Evolutionary conservation across 1,139 yeast species (phyloP), one percentile per base, ranked within the genome.

Genomic region (Pichia sp.): DNA sequence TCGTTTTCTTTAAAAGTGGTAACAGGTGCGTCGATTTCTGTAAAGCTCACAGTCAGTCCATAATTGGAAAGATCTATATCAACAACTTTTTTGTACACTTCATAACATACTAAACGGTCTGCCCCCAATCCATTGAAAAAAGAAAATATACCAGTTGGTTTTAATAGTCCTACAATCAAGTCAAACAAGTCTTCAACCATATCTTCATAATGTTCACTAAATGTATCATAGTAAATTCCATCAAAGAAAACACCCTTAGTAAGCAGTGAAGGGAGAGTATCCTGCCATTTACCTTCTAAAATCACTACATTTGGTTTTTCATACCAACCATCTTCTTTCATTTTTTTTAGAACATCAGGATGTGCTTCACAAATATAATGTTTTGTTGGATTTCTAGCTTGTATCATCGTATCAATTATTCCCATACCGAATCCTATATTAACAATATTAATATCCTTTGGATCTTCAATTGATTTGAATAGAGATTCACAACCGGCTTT

Each of bases 401-500:
- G 86, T 49, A 90, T 82, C 74, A 82, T 78, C 2, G 76, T 66
- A 62, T 90, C 97, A 48, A 90, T 89, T 44, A 90, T 89, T 3
- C 97, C 97, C 96, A 90, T 87, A 2, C 97, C 97, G 60, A 90
- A 90, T 0, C 97, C 97, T 39, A 90, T 86, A 57, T 90, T 90
- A 40, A 90, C 68, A 3, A 90, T 77, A 26, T 68, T 69, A 10
- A 77, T 65, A 33, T 75, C 76, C 1, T 67, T 58, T 32, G 71
- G 75, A 34, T 55, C 58, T 5, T 61, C 62, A 12, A 58, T 52
- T 4, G 73, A 67, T 43, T 69, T 67, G 61, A 82, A 79, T 20
- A 89, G 61, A 0, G 89, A 68, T 27, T 82, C 80, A 47, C 95
- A 83, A 1, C 95, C 95, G 24, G 81, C 70, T 49, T 73, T 69